Percentiles rank a stretch among this genome's conserved stretches.
Conservation (phyloP, 164 flowering plant genomes). For the Tetracentron sinense region DNA sequence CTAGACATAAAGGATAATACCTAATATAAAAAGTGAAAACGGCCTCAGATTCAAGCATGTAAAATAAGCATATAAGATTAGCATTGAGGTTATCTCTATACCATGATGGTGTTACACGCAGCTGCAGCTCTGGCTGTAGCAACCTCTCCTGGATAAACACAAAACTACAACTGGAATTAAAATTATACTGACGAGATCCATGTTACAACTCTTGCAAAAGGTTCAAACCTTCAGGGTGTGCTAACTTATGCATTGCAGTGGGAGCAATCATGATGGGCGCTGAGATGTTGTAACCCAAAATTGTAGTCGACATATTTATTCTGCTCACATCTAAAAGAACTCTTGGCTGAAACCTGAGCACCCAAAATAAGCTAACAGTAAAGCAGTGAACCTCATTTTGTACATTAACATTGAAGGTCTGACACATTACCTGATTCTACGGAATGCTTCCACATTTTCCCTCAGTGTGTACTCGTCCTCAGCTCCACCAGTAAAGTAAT, state of each 20-base stretch:
- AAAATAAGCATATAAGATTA: not conserved
- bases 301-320: conserved; percentile 52
- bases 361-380: conserved; percentile 1
- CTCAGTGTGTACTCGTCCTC: conserved; percentile 67
- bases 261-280: conserved; percentile 86
- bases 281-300: conserved; percentile 54
- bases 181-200: not conserved
- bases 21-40: conserved; percentile 25
- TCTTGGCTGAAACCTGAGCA: conserved; percentile 67
- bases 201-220: not conserved
- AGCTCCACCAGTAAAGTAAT: conserved; percentile 67
- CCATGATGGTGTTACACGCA: conserved; percentile 70
- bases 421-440: conserved; percentile 51
- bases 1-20: conserved; percentile 56
- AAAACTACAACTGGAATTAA: conserved; percentile 4
- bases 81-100: conserved; percentile 13
- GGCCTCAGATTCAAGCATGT: not conserved
- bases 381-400: not conserved
- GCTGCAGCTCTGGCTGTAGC: conserved; percentile 89
- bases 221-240: conserved; percentile 64
- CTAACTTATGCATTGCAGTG: conserved; percentile 57
- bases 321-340: conserved; percentile 70
- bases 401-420: not conserved
- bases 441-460: conserved; percentile 63
- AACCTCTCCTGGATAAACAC: conserved; percentile 50